Evolutionary conservation across 257 asterid species (phyloP), one percentile per base, ranked within the genome.

Genomic region (Hygrophila difformis): DNA sequence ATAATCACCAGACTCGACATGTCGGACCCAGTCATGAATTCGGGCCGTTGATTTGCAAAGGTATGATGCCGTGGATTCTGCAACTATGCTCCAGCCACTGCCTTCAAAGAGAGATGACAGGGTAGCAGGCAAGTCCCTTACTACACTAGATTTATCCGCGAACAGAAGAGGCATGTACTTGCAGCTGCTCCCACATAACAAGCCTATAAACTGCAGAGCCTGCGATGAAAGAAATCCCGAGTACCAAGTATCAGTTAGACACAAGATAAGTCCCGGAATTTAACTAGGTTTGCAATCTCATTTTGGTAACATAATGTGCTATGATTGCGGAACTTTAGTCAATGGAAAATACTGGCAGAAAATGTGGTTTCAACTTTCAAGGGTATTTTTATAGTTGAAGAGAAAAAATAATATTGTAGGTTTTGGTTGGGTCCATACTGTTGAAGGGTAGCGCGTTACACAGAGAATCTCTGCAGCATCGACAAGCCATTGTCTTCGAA

Each of bases 151-250:
- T 39, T 55, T 62, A 54, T 91, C 84, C 12, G 68, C 73, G 28
- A 62, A 44, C 62, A 91, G 60, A 62, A 86, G 1, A 0, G 94
- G 88, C 95, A 77, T 91, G 35, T 82, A 82, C 53, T 72, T 80
- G 53, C 89, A 82, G 66, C 67, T 51, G 72, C 77, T 76, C 43
- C 98, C 98, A 14, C 87, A 61, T 70, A 91, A 49, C 56, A 91
- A 67, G 21, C 95, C 98, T 8, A 82, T 63, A 56, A 91, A 86
- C 45, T 67, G 80, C 49, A 86, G 63, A 51, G 78, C 96, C 98
- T 91, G 74, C 41, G 7, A 54, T 31, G n/a, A n/a, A n/a, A n/a
- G n/a, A n/a, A n/a, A n/a, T n/a, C n/a, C n/a, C n/a, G n/a, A n/a
- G n/a, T n/a, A n/a, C n/a, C n/a, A n/a, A n/a, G n/a, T n/a, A n/a